Conservation (phyloP, 352 stramenopile genomes). For the Halophytophthora batemanensis region DNA sequence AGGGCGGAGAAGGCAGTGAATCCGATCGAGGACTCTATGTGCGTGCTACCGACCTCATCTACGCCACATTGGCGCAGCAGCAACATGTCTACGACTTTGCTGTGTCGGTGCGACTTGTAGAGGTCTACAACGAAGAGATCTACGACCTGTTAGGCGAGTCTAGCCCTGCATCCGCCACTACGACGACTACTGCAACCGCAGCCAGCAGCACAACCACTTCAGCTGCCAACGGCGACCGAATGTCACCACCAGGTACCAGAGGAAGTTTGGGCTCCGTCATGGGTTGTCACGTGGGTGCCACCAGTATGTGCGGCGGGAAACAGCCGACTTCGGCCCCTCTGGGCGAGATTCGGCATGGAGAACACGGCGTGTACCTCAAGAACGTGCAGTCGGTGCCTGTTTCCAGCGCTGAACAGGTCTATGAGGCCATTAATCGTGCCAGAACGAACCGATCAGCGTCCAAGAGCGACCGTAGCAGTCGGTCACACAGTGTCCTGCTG, state of each 20-base stretch:
- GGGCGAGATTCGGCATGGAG: slow-evolving; percentile 75
- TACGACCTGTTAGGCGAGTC: slow-evolving; percentile 54
- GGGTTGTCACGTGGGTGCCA: slow-evolving; percentile 50
- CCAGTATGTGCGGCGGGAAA: slow-evolving; percentile 27
- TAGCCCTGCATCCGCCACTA: background rate
- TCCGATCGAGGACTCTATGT: slow-evolving; percentile 37
- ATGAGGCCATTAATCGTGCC: slow-evolving; percentile 35
- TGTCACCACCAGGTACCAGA: slow-evolving; percentile 55
- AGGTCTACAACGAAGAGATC: slow-evolving; percentile 89
- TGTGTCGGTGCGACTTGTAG: slow-evolving; percentile 62
- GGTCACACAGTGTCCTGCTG: slow-evolving; percentile 59
- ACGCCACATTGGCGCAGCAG: slow-evolving; percentile 32
- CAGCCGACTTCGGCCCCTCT: slow-evolving; percentile 13
- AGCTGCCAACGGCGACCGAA: background rate
- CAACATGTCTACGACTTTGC: slow-evolving; percentile 43
- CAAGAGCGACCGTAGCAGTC: slow-evolving; percentile 42
- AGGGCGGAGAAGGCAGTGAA: slow-evolving; percentile 40
- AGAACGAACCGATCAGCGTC: slow-evolving; percentile 21
- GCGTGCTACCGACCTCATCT: slow-evolving; percentile 48
- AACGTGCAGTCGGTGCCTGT: slow-evolving; percentile 50
- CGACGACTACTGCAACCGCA: slow-evolving; percentile 4
- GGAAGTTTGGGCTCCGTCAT: slow-evolving; percentile 43
- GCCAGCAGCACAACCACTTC: slow-evolving; percentile 1
- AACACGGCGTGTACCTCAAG: slow-evolving; percentile 65
- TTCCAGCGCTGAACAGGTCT: slow-evolving; percentile 30